A percentile compares a stretch with the other conserved stretches of the same genome.
Conservation (phyloP, 2,329 filamentous ascomycete species). For the Fonsecaea pugnacius region DNA sequence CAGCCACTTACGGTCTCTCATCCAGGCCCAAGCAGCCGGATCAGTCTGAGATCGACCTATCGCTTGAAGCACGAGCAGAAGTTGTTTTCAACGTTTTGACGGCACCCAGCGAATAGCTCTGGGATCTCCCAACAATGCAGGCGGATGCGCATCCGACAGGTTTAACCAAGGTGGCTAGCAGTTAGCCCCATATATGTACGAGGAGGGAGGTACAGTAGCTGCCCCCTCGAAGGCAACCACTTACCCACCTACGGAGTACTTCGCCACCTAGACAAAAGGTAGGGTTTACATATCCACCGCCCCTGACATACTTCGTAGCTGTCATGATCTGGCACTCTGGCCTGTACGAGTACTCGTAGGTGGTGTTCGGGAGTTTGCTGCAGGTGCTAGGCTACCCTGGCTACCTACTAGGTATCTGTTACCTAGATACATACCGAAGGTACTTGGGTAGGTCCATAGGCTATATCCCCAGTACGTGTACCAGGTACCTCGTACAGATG, state of each 20-base stretch:
- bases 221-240: not conserved
- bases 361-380: no score
- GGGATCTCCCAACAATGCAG: not conserved
- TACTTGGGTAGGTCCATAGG: no score
- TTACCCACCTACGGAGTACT: no score
- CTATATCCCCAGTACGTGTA: no score
- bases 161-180: not conserved
- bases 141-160: not conserved
- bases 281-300: not conserved
- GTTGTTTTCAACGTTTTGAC: not conserved
- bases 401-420: not conserved
- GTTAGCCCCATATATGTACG: not conserved
- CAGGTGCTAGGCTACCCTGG: no score
- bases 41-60: conserved; percentile 1
- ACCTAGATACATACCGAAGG: not conserved
- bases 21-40: not conserved
- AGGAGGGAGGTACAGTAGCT: not conserved
- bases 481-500: no score
- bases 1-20: not conserved
- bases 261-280: not conserved
- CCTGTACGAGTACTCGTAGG: no score
- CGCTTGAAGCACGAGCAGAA: not conserved
- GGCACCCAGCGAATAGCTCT: not conserved
- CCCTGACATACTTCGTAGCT: not conserved
- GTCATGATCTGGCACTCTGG: not conserved